These are phyloP conservation scores for Papiliotrema laurentii DNA, from an alignment of 1,284 basidiomycete species.

Conservation along the genomic window DNA sequence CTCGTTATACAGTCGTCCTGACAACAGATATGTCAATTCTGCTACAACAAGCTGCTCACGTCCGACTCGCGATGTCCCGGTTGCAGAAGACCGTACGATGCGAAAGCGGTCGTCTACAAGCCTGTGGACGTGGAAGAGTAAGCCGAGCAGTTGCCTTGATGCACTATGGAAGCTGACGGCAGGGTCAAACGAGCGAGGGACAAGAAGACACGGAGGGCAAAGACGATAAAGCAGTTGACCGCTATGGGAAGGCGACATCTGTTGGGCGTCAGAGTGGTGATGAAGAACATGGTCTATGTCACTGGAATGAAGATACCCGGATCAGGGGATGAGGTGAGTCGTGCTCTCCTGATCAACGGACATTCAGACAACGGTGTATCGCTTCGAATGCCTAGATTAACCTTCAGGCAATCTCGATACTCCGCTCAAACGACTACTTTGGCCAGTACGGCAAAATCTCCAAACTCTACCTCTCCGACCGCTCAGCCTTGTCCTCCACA, in stretches of 20 bases:
- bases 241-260: constrained; percentile 79
- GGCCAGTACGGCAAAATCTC: constrained; percentile 98
- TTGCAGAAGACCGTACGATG: constrained; percentile 88
- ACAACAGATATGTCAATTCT: constrained; percentile 92
- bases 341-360: neutral
- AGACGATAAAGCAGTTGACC: constrained; percentile 94
- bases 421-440: constrained; percentile 95
- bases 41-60: constrained; percentile 98
- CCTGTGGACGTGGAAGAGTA: constrained; percentile 94
- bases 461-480: constrained; percentile 90
- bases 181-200: constrained; percentile 94
- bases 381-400: neutral
- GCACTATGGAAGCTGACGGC: constrained; percentile 4
- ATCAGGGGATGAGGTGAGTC: constrained; percentile 70
- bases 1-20: neutral
- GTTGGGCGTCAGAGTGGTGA: constrained; percentile 91
- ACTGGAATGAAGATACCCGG: constrained; percentile 80
- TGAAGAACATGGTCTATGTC: constrained; percentile 94
- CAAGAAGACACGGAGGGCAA: constrained; percentile 92
- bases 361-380: too few relatives aligned
- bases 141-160: constrained; percentile 41
- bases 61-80: constrained; percentile 96
- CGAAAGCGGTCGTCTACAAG: constrained; percentile 91
- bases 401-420: constrained; percentile 76
- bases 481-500: constrained; percentile 54